Evolutionary conservation across 208 protist genomes (phyloP).

Genomic region (Porcisia deanei): DNA sequence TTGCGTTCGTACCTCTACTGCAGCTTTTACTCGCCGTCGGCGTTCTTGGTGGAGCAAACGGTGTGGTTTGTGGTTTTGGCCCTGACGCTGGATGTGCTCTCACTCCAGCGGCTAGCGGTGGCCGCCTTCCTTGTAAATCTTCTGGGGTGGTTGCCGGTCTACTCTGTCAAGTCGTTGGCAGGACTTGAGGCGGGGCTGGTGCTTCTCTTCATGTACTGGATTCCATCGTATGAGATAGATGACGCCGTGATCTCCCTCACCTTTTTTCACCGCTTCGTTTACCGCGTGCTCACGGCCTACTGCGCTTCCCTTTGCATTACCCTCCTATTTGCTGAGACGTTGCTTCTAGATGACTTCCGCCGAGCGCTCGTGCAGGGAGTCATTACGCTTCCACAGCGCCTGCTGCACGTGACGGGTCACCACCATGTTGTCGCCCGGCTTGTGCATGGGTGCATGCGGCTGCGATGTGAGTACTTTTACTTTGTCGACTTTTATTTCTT

Average conservation of each 20-base stretch:
- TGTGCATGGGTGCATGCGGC: slow-evolving; percentile 2
- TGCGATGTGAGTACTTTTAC: slow-evolving; percentile 40
- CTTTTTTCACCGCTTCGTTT: slow-evolving; percentile 2
- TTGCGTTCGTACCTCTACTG: slow-evolving; percentile 28
- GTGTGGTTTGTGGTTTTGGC: slow-evolving; percentile 31
- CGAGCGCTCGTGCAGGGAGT: slow-evolving; percentile 23
- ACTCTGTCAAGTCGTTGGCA: slow-evolving; percentile 16
- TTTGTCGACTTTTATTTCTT: slow-evolving; percentile 62
- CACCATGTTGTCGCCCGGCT: neutral
- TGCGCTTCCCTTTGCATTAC: slow-evolving; percentile 40
- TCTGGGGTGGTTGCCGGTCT: slow-evolving; percentile 27
- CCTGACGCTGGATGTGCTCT: slow-evolving; percentile 14
- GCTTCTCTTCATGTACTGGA: slow-evolving; percentile 25
- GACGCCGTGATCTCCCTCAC: slow-evolving; percentile 17
- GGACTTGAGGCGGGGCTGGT: slow-evolving; percentile 11
- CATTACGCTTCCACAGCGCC: slow-evolving; percentile 23
- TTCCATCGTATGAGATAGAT: slow-evolving; percentile 25
- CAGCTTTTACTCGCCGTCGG: slow-evolving; percentile 36
- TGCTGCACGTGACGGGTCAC: slow-evolving; percentile 21
- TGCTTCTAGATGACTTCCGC: slow-evolving; percentile 28
- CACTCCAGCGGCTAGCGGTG: slow-evolving; percentile 34
- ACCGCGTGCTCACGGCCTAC: slow-evolving; percentile 33
- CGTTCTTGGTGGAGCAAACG: slow-evolving; percentile 41
- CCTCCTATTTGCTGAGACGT: slow-evolving; percentile 35
- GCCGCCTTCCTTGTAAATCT: slow-evolving; percentile 24